Base-by-base conservation (phyloP, 2,329 filamentous ascomycete genomes). In the Mycosphaerella sp. region DNA sequence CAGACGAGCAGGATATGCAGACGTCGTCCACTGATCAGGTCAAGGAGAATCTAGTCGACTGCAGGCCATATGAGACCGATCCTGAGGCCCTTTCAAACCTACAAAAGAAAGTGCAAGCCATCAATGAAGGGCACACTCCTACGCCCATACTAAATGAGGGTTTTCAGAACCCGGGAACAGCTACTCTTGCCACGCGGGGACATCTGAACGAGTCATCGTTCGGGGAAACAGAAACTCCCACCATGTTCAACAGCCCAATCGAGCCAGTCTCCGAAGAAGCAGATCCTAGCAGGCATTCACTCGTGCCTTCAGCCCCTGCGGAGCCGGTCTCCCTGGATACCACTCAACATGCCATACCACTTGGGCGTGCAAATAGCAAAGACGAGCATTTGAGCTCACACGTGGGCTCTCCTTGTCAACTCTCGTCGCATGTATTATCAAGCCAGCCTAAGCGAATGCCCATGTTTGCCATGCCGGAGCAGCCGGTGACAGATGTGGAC, bases 381-480 rank as follows among this genome's bases (percentile, higher is more conserved):
- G 59, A 64, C 41, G 59, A 60, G 36, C 60, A 64, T 52, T 16
- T 54, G 6, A 42, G 46, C 13, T 49, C 53, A 18, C 50, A 46
- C 8, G 56, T 54, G 10, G 53, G 54, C 2, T 55, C 49, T 21
- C 55, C 60, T 14, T 63, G 54, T 39, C 60, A 62, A 17, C 36
- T 64, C 14, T 61, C 62, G 2, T 52, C 59, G 18, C 61, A 63
- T 48, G 35, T 65, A 17, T 44, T 55, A 2, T 54, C 59, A 32
- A 60, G 56, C 4, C 53, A 55, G 1, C 54, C 68, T 6, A 66
- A 64, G 37, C 71, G 66, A 41, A 42, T 71, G n/a, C 67, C 70
- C 2, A 73, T 75, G 70, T 73, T 74, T 55, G 50, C 62, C 5
- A 44, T 73, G n/a, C 69, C 71, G 2, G 63, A 66, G 44, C 68